Evolutionary conservation across 495 filamentous ascomycete genomes (phyloP).

Genomic region (Cetradonia linearis): DNA sequence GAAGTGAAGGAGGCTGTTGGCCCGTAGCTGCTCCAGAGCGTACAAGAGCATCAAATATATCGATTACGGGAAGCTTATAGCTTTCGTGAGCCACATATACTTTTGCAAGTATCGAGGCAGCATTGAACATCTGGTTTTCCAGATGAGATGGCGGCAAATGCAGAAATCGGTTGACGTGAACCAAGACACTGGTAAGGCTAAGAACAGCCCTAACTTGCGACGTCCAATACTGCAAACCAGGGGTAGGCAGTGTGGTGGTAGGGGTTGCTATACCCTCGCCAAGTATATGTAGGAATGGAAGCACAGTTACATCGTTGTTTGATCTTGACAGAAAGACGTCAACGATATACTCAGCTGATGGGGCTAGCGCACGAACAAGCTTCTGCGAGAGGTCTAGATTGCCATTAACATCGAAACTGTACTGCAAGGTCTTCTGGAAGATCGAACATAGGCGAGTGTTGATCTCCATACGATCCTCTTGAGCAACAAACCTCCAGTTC

Average conservation of each 20-base stretch:
- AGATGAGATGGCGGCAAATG: conserved; percentile 51
- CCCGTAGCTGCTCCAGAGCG: conserved; percentile 49
- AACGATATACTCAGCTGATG: conserved; percentile 62
- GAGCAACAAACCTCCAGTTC: conserved; percentile 69
- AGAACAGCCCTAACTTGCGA: conserved; percentile 55
- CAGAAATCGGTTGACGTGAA: conserved; percentile 58
- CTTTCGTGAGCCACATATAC: conserved; percentile 62
- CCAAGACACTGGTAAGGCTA: conserved; percentile 53
- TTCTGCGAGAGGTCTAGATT: conserved; percentile 42
- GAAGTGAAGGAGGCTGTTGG: conserved; percentile 73
- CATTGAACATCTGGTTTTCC: conserved; percentile 70
- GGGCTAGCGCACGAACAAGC: conserved; percentile 52
- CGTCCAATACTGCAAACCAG: conserved; percentile 45
- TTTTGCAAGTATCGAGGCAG: conserved; percentile 60
- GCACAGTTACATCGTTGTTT: conserved; percentile 58
- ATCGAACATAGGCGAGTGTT: conserved; percentile 48
- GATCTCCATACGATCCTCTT: conserved; percentile 54
- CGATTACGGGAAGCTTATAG: conserved; percentile 54
- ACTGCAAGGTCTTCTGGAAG: conserved; percentile 61
- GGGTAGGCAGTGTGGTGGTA: conserved; percentile 52
- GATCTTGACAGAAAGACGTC: conserved; percentile 65
- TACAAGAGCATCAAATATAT: conserved; percentile 65
- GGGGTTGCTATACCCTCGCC: conserved; percentile 56
- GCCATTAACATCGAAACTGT: conserved; percentile 63
- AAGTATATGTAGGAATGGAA: conserved; percentile 64